Conservation (phyloP, 2,329 filamentous ascomycete genomes). For the Colletotrichum paranaense region DNA sequence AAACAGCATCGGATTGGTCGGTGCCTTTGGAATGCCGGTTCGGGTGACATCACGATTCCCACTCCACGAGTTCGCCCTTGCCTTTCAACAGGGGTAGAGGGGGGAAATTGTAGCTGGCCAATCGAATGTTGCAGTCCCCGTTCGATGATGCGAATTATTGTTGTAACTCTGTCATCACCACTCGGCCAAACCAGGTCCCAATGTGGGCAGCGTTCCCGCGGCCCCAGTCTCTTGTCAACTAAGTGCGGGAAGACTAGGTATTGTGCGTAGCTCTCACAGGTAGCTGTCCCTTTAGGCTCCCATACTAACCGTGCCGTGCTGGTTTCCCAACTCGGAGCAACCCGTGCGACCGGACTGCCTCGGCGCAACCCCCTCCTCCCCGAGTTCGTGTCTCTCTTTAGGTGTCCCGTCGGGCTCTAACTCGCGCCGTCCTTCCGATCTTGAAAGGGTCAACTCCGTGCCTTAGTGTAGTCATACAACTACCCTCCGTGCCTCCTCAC, state of each 20-base stretch:
- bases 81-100: neutral
- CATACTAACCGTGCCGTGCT: neutral
- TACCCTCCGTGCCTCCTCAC: neutral
- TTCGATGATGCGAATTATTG: neutral
- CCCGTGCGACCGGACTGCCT: neutral
- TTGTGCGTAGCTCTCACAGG: neutral
- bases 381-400: neutral
- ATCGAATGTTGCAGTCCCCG: neutral
- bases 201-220: neutral
- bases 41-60: slow-evolving; percentile 32
- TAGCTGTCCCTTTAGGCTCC: neutral
- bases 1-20: slow-evolving; percentile 13
- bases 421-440: neutral
- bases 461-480: neutral
- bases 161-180: slow-evolving; percentile 9
- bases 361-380: neutral
- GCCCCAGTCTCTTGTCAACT: neutral
- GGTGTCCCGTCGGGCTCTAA: neutral
- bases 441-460: neutral
- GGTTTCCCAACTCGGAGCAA: neutral
- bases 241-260: neutral
- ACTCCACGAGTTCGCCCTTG: neutral
- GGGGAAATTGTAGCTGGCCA: neutral
- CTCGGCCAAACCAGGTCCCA: neutral
- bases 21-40: neutral